phyloP scores from a whole-genome alignment of 495 filamentous ascomycete genomes.

The Parmelia sp. region DNA sequence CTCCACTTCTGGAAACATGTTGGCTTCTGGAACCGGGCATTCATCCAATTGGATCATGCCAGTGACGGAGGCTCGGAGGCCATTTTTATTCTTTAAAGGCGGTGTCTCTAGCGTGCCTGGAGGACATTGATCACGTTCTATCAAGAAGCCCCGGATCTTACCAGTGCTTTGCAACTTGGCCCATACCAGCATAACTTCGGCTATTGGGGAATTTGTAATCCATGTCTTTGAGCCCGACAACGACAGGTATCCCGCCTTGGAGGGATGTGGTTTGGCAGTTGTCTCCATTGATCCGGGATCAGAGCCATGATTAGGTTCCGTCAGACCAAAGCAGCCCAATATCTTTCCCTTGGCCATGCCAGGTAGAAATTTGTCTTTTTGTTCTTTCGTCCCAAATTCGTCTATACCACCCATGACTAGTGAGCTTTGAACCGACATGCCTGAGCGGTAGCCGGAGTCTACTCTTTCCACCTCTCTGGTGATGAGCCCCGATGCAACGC shows the following conservation, averaged over 20 bases:
- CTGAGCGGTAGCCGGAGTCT: constrained; percentile 90
- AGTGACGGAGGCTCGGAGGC: constrained; percentile 85
- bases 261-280: constrained; percentile 74
- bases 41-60: constrained; percentile 96
- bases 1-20: constrained; percentile 91
- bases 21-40: constrained; percentile 80
- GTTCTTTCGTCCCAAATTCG: constrained; percentile 83
- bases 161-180: constrained; percentile 84
- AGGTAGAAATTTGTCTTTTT: constrained; percentile 83
- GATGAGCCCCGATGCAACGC: constrained; percentile 86
- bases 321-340: constrained; percentile 87
- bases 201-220: constrained; percentile 97
- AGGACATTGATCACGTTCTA: constrained; percentile 75
- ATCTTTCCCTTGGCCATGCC: constrained; percentile 80
- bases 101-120: constrained; percentile 88
- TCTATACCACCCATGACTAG: constrained; percentile 96
- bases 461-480: constrained; percentile 94
- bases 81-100: constrained; percentile 89
- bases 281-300: constrained; percentile 97
- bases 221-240: constrained; percentile 90
- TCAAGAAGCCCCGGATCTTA: constrained; percentile 90
- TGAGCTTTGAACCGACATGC: constrained; percentile 93
- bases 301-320: constrained; percentile 95
- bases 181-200: constrained; percentile 89
- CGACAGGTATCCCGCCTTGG: constrained; percentile 75